Evolutionary conservation across 306 rosid species (phyloP), one percentile per base, ranked within the genome.

Genomic region (Astragalus glycyphyllos): DNA sequence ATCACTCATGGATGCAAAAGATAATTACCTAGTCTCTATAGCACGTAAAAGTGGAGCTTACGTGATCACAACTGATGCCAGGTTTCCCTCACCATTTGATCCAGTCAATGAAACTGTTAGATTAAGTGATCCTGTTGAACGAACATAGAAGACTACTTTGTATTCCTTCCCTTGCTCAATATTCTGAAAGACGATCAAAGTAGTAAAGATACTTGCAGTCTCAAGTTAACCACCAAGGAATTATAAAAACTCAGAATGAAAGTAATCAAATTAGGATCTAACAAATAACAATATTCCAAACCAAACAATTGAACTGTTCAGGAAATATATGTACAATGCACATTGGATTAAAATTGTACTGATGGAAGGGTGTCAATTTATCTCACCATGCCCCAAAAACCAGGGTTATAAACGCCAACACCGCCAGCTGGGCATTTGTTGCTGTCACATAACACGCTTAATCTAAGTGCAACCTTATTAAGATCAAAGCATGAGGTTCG

Each of bases 301-400:
- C 59, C 79, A 8, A 58, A 58, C 4, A 15, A 49, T 11, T 29
- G 37, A 68, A 63, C 41, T 26, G 37, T 62, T 61, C 54, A 12
- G 51, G 26, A 68, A 38, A 69, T 66, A 16, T 53, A 62, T 63
- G 74, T 31, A 46, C 46, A 49, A 62, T 63, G 74, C 37, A 46
- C 46, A 49, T 10, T 23, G 56, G 55, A 26, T 26, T 26, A 54
- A 65, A 65, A 65, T 69, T 63, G 83, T 94, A 5, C 96, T 26
- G 31, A 26, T 26, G 31, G 31, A 26, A 65, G 69, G 70, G 56
- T 69, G 63, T 51, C 72, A 40, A 65, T 51, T 58, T 60, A 58
- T 64, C 65, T 75, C 77, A 91, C 97, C 94, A 89, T 89, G 83
- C 96, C 96, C 92, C 94, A 92, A 71, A 83, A 92, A 41, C 96